Conservation (phyloP, 345 rosid species). For the Gossypium anomalum region DNA sequence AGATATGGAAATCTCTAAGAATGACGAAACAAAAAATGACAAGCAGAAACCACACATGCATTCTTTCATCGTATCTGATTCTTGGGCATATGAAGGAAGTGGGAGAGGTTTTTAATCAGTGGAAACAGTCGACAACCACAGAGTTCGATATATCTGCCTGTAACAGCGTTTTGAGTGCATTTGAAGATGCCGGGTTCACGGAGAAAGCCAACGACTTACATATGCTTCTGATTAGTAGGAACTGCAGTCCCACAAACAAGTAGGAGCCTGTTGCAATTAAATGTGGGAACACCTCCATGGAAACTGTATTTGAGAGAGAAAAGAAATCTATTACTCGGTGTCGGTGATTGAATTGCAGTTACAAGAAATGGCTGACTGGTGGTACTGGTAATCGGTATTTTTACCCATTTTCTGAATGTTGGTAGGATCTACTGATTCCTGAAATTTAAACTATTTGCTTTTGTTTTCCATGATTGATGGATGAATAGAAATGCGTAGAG, state of each 20-base stretch:
- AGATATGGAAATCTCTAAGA: constrained; percentile 83
- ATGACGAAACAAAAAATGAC: constrained; percentile 87
- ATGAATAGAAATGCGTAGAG: neutral
- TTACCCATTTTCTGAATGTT: constrained; percentile 1
- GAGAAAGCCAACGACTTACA: constrained; percentile 46
- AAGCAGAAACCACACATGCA: constrained; percentile 65
- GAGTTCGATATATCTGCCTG: constrained; percentile 58
- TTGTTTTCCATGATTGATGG: neutral
- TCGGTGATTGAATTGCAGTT: neutral
- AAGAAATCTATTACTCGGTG: neutral
- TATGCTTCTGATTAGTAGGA: constrained; percentile 42
- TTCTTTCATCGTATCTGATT: constrained; percentile 69
- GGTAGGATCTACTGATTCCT: neutral
- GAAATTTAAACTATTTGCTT: neutral
- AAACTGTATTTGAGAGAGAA: neutral
- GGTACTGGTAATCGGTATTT: neutral
- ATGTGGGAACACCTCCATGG: neutral
- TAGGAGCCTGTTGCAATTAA: neutral
- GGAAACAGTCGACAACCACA: constrained; percentile 67
- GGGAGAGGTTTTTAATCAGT: constrained; percentile 65
- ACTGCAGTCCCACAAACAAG: constrained; percentile 25
- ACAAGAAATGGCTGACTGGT: neutral
- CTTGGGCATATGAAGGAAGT: constrained; percentile 70
- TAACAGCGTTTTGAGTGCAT: constrained; percentile 48
- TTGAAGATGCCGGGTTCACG: constrained; percentile 43